Evolutionary conservation across 1,284 basidiomycete species (phyloP), one percentile per base, ranked within the genome.

Genomic region (Butyriboletus appendiculatus): DNA sequence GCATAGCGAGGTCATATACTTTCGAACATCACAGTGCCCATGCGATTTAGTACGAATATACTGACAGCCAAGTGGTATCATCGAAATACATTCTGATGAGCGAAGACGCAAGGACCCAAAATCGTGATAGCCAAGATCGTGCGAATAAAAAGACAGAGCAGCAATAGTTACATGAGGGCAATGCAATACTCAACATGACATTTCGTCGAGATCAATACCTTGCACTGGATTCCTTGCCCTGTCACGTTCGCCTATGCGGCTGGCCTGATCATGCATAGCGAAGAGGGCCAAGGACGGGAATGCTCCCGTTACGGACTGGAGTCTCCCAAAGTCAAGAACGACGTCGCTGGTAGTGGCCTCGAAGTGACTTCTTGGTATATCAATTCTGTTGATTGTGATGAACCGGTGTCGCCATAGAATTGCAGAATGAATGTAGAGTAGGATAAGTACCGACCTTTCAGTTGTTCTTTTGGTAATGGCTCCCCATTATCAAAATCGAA

Each of bases 401-500:
- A 52, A 24, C 20, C 22, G 16, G 22, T 14, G 18, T 41, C 38
- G 35, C 38, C 24, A 33, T 11, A 10, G 12, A n/a, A 14, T n/a
- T 8, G 3, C 20, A 11, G 5, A 8, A 33, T 20, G 18, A 1
- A 9, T 8, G 37, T 1, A 4, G 11, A 40, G 22, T 5, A 4
- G 35, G 5, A 1, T 2, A 20, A 48, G 16, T 40, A 50, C 82
- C 61, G 50, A 89, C 89, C 75, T 79, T 90, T 90, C 47, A 90
- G 68, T 52, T 84, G 75, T 62, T 89, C 88, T 63, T 88, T 90
- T 18, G 79, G 76, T 53, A 88, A 64, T n/a, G 81, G 75, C 48
- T 82, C 58, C 1, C 85, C 85, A 55, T 85, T 82, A 61, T 94
- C 93, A 71, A 96, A 96, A 66, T 96, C 86, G 70, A 97, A 97